phyloP scores from a whole-genome alignment of 148 eudicot genomes.

The Rhododendron simsii region DNA sequence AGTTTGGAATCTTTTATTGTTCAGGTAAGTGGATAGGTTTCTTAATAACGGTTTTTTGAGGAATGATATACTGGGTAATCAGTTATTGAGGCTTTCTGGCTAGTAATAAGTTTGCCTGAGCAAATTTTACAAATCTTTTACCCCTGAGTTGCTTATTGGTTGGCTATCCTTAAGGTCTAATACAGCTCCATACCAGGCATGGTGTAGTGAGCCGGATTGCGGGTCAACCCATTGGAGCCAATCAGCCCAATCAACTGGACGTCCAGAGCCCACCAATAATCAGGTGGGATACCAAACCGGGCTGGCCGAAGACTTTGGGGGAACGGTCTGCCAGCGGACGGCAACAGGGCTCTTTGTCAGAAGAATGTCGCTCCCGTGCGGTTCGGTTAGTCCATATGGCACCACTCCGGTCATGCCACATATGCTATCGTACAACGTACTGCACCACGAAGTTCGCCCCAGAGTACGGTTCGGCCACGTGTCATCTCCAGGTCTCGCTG shows the following conservation, averaged over 20 bases:
- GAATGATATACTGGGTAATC: background rate
- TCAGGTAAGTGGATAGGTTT: background rate
- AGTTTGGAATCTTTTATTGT: background rate
- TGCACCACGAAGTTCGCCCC: no score
- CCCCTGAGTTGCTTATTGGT: background rate
- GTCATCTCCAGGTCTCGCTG: no score
- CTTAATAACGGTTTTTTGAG: background rate
- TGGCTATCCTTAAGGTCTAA: background rate
- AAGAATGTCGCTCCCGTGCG: no score
- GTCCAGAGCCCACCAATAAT: background rate
- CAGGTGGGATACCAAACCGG: background rate
- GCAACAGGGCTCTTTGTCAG: no score
- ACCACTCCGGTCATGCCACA: no score
- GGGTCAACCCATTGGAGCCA: background rate
- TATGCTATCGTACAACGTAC: no score
- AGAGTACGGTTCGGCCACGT: no score
- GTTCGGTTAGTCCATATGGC: no score
- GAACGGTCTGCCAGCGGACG: no score
- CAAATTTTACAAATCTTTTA: background rate
- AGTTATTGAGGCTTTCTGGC: background rate
- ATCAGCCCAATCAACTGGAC: background rate
- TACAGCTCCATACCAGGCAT: background rate
- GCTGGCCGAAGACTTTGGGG: no score
- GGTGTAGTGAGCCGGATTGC: background rate
- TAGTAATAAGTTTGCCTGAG: background rate